Evolutionary conservation across 2,329 filamentous ascomycete genomes (phyloP), one percentile per base, ranked within the genome.

Genomic region (Paraphaeosphaeria minitans): DNA sequence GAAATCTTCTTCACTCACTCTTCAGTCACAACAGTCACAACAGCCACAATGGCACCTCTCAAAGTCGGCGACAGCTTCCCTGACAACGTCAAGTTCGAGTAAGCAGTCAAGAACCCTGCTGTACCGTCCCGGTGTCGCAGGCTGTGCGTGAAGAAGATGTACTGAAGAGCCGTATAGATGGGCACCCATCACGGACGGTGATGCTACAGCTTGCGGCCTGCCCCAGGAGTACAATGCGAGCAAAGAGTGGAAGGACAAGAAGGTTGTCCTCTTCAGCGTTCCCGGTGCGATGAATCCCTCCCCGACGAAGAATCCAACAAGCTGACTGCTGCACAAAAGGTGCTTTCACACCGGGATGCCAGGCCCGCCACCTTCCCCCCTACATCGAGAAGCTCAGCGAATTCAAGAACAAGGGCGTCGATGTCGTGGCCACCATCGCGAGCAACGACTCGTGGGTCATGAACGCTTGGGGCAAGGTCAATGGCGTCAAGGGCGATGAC

Each of bases 391-490:
- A 91, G 76, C 80, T 89, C 67, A 81, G 85, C 54, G 82, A 89
- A 73, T 83, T 96, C 78, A 88, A 88, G 81, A 81, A 81, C 74
- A 94, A 94, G 84, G 92, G 91, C 70, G 90, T 96, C 66, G 92
- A 96, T 78, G 79, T 89, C 63, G 86, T 96, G 71, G 85, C 92
- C 66, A 87, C 95, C 73, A 89, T 96, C 72, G 90, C 92, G 60
- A 89, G 82, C 82, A 96, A 96, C 80, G 93, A 96, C 79, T 82
- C 88, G 64, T 96, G 84, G 75, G 92, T 96, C 77, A 94, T 94
- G 91, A 89, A 87, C 70, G 92, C 90, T 55, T 95, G 91, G 91
- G 89, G 87, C 80, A 96, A 96, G 85, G 92, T 92, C 73, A 94
- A 96, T 80, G 84, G 84, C 54, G 83, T 94, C 73, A 88, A 85